Evolutionary conservation across 139 green algal species (phyloP).

Genomic region (Picochlorum sp.): DNA sequence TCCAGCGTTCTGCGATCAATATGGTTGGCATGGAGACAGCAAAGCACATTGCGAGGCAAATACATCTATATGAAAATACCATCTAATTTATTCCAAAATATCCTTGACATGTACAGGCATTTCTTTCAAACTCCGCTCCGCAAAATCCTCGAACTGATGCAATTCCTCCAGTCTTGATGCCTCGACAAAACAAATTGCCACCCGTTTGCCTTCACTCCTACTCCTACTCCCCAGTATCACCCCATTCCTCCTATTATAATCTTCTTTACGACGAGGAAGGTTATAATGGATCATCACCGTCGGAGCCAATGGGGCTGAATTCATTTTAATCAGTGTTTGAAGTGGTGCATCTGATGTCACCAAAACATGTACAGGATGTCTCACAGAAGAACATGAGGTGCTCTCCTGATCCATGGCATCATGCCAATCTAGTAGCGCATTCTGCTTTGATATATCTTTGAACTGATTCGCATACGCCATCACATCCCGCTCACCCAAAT

Average conservation of each 20-base stretch:
- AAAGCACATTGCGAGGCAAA: constrained; percentile 26
- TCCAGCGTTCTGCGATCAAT: constrained; percentile 60
- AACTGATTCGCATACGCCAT: too few species aligned
- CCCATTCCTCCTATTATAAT: constrained; percentile 14
- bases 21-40: constrained; percentile 45
- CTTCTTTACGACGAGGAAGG: constrained; percentile 23
- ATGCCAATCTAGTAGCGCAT: too few species aligned
- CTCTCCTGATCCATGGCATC: too few species aligned
- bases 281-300: constrained; percentile 27
- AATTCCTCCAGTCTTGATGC: constrained; percentile 21
- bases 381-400: background rate
- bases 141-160: constrained; percentile 19
- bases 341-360: constrained; percentile 16
- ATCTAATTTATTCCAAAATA: constrained; percentile 16
- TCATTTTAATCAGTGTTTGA: constrained; percentile 7
- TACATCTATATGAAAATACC: background rate
- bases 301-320: constrained; percentile 17
- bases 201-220: constrained; percentile 10
- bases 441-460: too few species aligned
- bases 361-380: background rate
- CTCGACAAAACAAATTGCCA: constrained; percentile 21
- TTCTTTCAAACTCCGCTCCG: constrained; percentile 16
- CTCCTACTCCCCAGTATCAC: constrained; percentile 18
- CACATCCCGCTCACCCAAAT: too few species aligned
- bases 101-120: constrained; percentile 30